Evolutionary conservation across 1,284 basidiomycete species (phyloP), one percentile per base, ranked within the genome.

Genomic region (Cutaneotrichosporon curvatum): DNA sequence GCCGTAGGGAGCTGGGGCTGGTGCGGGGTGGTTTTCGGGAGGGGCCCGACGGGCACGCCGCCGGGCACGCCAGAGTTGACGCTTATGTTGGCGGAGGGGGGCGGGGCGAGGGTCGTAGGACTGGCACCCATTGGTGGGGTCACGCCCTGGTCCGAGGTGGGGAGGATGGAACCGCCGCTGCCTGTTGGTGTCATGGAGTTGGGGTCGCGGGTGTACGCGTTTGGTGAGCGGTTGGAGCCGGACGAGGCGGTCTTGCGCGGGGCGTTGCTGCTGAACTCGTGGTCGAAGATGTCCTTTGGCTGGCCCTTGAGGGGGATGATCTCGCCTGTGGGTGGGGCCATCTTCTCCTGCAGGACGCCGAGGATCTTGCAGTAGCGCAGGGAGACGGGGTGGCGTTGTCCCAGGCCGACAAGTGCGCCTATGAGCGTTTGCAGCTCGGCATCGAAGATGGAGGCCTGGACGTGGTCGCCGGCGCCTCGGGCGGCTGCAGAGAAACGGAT

Each of bases 401-500:
- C 58, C 22, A 61, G 59, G 30, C 56, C 52, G 2, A 36, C 21
- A 25, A 66, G 16, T 1, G 61, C 62, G 25, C 59, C 39, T 19
- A 58, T 61, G 33, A 49, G 56, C 3, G 63, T 61, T 32, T 62
- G 56, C 8, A 63, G 43, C 51, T 70, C 67, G 7, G 61, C 60
- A 10, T 58, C 49, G 40, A 68, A 70, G 25, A 44, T 31, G 23
- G 35, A 18, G 14, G 42, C 42, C 9, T 65, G 58, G 1, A 63
- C 55, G 1, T 35, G 19, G 50, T 68, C 63, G 33, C 57, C 56
- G 1, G 47, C 47, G 16, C 52, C 37, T 1, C 33, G 42, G 0
- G 67, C 65, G 8, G 63, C 60, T 8, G 57, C 54, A 21, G 63
- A 58, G 51, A 70, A 68, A 1, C 65, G 57, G 14, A 56, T 31